phyloP scores from a whole-genome alignment of 31 red algal species.

The Bonnemaisonia californica region DNA sequence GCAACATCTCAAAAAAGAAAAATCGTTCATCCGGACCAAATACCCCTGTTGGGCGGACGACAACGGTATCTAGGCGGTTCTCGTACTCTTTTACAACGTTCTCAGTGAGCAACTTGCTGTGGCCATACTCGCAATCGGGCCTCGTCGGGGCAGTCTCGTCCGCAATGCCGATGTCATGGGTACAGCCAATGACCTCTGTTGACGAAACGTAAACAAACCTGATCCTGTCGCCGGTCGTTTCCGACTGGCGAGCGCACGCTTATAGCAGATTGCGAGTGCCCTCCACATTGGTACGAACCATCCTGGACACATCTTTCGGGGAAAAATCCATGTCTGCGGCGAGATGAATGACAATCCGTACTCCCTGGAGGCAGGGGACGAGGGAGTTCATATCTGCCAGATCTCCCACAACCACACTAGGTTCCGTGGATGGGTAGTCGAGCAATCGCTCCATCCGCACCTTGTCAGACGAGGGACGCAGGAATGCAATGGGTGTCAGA shows the following conservation, averaged over 20 bases:
- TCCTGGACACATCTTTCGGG: constrained; percentile 17
- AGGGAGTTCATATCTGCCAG: constrained; percentile 12
- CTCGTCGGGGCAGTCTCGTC: constrained; percentile 29
- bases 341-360: constrained; percentile 59
- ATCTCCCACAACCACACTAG: constrained; percentile 32
- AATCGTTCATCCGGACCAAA: constrained; percentile 64
- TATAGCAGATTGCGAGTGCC: constrained; percentile 51
- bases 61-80: constrained; percentile 34
- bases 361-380: constrained; percentile 15
- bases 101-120: constrained; percentile 40
- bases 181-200: constrained; percentile 61
- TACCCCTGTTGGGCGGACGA: constrained; percentile 64
- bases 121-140: constrained; percentile 53
- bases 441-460: constrained; percentile 33
- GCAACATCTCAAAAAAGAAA: constrained; percentile 70
- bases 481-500: constrained; percentile 27
- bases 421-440: constrained; percentile 27
- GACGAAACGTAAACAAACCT: constrained; percentile 72
- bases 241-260: constrained; percentile 32
- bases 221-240: constrained; percentile 8
- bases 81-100: constrained; percentile 42
- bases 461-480: constrained; percentile 44
- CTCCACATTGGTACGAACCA: constrained; percentile 32
- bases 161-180: constrained; percentile 30
- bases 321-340: constrained; percentile 79